Base-by-base conservation (phyloP, 2,329 filamentous ascomycete genomes). In the Penicillium fuscoglaucum region DNA sequence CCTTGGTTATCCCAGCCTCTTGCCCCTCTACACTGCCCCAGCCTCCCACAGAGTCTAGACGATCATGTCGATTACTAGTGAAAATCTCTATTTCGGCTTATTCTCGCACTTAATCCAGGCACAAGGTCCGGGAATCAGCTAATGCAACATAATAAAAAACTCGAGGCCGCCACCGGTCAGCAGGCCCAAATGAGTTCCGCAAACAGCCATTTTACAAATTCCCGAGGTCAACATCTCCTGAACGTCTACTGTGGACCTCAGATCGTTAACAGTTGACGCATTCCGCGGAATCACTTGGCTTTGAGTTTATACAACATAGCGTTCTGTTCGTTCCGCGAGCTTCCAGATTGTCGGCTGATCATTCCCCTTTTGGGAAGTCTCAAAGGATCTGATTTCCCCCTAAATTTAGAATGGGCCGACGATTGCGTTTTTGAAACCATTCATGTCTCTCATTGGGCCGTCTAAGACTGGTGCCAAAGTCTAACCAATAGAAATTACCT, bases 401-500 rank as follows among this genome's bases (percentile, higher is more conserved):
- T 50, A 55, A 50, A 50, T 33, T 50, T 55, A 55, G 45, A 55
- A 55, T 37, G 31, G 31, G 24, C 15, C 21, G 2, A 13, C n/a
- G 17, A 46, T 39, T 37, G 29, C 48, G 12, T 37, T 37, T 39
- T 39, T 46, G 6, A 33, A 19, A 10, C 41, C 21, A 10, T 15
- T 33, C 21, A 12, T 43, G 17, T 33, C 12, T 41, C 7, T 55
- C 7, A 50, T 50, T 55, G 52, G 52, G 3, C 35, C 35, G 4
- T 26, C 2, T 13, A 28, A 15, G 19, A 33, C 28, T 19, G 6
- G 5, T 21, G 6, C 17, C 17, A 26, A 21, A 44, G n/a, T 8
- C 6, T 6, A 15, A 41, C 40, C 39, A 53, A 46, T 54, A 26
- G 31, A 47, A 49, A 17, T 41, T 6, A 7, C 35, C 45, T 49